phyloP scores from a whole-genome alignment of 2,329 filamentous ascomycete genomes.

The Cladophialophora yegresii region DNA sequence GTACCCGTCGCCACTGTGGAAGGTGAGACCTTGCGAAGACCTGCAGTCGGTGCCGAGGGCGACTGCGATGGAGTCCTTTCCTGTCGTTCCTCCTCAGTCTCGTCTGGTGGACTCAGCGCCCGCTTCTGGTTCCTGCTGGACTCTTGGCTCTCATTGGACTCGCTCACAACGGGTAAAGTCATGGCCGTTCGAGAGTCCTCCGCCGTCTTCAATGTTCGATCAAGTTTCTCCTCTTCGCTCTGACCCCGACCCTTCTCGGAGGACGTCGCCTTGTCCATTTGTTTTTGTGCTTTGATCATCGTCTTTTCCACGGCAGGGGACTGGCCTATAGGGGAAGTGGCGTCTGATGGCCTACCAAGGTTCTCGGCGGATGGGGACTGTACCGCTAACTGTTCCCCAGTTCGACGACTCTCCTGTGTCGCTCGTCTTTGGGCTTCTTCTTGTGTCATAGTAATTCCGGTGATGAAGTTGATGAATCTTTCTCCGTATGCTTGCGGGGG shows the following conservation, averaged over 20 bases:
- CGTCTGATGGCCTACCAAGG: constrained; percentile 39
- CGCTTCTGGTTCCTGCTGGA: constrained; percentile 45
- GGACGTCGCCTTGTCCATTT: constrained; percentile 60
- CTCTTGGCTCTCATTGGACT: constrained; percentile 73
- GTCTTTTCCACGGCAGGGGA: constrained; percentile 54
- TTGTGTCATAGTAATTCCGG: constrained; percentile 81
- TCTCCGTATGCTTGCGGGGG: constrained; percentile 90
- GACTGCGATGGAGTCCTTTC: neutral
- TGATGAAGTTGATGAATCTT: constrained; percentile 89
- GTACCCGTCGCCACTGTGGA: constrained; percentile 28
- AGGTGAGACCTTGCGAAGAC: constrained; percentile 29
- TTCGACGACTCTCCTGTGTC: constrained; percentile 34
- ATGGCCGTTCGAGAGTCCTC: constrained; percentile 58
- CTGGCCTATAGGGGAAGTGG: constrained; percentile 33
- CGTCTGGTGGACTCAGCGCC: constrained; percentile 18
- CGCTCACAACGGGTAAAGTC: constrained; percentile 81
- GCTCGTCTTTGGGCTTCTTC: constrained; percentile 70
- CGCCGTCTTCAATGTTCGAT: constrained; percentile 61
- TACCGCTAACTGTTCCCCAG: constrained; percentile 16
- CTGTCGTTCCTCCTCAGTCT: constrained; percentile 12
- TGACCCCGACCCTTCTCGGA: constrained; percentile 44
- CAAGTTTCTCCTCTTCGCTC: constrained; percentile 62
- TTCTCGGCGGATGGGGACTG: constrained; percentile 35
- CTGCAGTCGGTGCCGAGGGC: constrained; percentile 7
- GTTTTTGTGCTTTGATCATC: constrained; percentile 62